Base-by-base conservation (phyloP, 1,139 yeast genomes). In the Blastobotrys malaysiensis region DNA sequence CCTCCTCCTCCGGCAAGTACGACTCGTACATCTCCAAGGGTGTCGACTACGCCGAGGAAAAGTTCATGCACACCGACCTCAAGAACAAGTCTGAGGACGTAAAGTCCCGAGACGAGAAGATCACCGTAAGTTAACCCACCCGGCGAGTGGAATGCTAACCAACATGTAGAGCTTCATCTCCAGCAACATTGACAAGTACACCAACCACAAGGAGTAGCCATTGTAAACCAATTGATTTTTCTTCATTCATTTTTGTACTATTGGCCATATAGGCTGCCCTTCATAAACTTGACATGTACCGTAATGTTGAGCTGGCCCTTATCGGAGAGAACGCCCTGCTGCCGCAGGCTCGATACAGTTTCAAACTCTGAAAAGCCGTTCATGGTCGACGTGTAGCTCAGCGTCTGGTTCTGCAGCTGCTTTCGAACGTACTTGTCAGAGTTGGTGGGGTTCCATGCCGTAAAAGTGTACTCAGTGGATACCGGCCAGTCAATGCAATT, bases 21-120 rank as follows among this genome's bases (percentile, higher is more conserved):
- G 63, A 63, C 57, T 26, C 52, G 49, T 66, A 65, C 59, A 56
- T 66, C 52, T 52, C 55, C 55, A 57, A 65, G 61, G 69, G 69
- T 44, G 63, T 66, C 49, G 51, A 55, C 46, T 53, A 58, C 51
- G 63, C 61, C 45, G 67, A 65, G 59, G 55, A 60, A 58, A 61
- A 65, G 50, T 57, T 62, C 55, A 46, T 62, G 48, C 52, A 59
- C 52, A 53, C 57, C 49, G 64, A 63, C 55, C 43, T 58, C 47
- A 49, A 52, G 56, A 52, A 58, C 54, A 53, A 54, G 57, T 51
- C 61, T 13, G 62, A 59, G 36, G 21, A 52, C 48, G 60, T 59
- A 54, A 54, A 59, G 58, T 50, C 51, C 43, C 61, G 59, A 44
- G 60, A 61, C 52, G 55, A 61, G 50, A 52, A 61, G 54, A 60